Conservation (phyloP, 2,329 filamentous ascomycete genomes). For the Sarocladium kiliense region DNA sequence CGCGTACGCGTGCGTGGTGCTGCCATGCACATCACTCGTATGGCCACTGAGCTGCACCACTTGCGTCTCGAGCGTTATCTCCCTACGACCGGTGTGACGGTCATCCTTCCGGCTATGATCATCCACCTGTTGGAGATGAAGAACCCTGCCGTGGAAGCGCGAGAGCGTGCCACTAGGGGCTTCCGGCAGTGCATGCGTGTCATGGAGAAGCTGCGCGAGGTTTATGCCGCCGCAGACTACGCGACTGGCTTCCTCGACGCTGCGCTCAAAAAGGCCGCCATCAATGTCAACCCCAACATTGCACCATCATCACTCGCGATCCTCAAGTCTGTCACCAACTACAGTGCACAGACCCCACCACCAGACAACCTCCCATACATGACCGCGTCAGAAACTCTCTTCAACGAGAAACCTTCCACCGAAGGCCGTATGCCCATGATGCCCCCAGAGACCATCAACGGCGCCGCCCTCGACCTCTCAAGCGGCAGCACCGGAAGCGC, state of each 20-base stretch:
- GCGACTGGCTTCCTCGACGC: slow-evolving; percentile 94
- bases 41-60: slow-evolving; percentile 71
- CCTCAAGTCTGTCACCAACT: slow-evolving; percentile 31
- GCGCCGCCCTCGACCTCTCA: slow-evolving; percentile 28
- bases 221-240: slow-evolving; percentile 91
- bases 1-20: slow-evolving; percentile 78
- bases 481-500: slow-evolving; percentile 11
- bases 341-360: slow-evolving; percentile 45
- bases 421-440: slow-evolving; percentile 20
- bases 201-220: slow-evolving; percentile 79
- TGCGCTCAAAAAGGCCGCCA: slow-evolving; percentile 80
- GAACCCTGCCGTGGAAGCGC: slow-evolving; percentile 64
- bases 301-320: slow-evolving; percentile 27
- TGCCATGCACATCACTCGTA: slow-evolving; percentile 78
- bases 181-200: slow-evolving; percentile 93
- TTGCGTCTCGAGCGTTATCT: slow-evolving; percentile 72
- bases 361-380: slow-evolving; percentile 44
- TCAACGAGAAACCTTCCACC: slow-evolving; percentile 23
- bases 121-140: slow-evolving; percentile 93
- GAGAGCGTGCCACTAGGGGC: slow-evolving; percentile 68
- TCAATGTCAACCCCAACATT: slow-evolving; percentile 52
- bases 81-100: slow-evolving; percentile 85
- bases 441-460: slow-evolving; percentile 33
- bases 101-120: slow-evolving; percentile 86
- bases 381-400: slow-evolving; percentile 34